phyloP scores from a whole-genome alignment of 306 rosid species.

The Trichosanthes cucumerina region DNA sequence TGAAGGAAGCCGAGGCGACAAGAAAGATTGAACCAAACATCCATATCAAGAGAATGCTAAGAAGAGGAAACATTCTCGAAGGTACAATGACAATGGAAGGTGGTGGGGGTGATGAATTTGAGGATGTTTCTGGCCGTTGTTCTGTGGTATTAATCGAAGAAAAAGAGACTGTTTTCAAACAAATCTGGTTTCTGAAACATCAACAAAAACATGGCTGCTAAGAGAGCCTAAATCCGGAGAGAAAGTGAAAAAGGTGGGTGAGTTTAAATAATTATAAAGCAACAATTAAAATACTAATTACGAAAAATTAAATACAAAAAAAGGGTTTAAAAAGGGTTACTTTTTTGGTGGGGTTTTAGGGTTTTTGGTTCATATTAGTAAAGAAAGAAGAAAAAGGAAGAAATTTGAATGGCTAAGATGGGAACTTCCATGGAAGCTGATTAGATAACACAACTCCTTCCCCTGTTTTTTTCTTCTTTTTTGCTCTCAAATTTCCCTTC shows the following conservation, averaged over 20 bases:
- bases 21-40: constrained; percentile 19
- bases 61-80: constrained; percentile 32
- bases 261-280: constrained; percentile 21
- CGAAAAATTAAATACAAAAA: not conserved
- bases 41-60: constrained; percentile 45
- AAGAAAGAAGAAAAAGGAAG: not conserved
- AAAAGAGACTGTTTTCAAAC: not conserved
- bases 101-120: not conserved
- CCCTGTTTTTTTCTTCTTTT: not conserved
- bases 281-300: not conserved
- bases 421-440: not conserved
- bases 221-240: not conserved
- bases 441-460: not conserved
- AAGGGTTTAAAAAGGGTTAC: constrained; percentile 2
- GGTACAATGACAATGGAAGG: not conserved
- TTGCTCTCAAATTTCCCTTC: not conserved
- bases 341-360: constrained; percentile 24
- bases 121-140: not conserved
- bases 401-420: not conserved
- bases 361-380: not conserved
- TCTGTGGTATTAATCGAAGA: not conserved
- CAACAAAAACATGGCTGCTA: not conserved
- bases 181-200: not conserved
- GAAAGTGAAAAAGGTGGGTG: not conserved
- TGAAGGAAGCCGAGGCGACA: constrained; percentile 27